phyloP scores from a whole-genome alignment of 2,329 filamentous ascomycete species.

The Fusarium clavum region DNA sequence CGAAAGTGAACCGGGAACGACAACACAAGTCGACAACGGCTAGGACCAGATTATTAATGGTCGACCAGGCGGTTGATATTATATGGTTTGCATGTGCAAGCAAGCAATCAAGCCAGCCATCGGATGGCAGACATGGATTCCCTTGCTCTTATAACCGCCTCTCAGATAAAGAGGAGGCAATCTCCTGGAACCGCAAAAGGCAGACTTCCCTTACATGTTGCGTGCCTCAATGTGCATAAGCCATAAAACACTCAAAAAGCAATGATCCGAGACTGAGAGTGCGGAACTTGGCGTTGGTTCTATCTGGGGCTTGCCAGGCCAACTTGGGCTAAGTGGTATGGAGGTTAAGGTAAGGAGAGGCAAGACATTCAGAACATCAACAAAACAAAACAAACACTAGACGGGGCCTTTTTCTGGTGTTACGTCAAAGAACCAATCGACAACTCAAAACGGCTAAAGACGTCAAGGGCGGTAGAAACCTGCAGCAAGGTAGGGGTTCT shows the following conservation, averaged over 20 bases:
- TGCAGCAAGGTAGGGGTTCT: conserved; percentile 34
- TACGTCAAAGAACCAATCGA: conserved; percentile 26
- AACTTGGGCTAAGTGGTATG: conserved; percentile 43
- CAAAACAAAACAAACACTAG: conserved; percentile 31
- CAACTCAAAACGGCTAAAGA: conserved; percentile 21
- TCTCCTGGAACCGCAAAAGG: conserved; percentile 18
- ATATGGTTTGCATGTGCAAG: conserved; percentile 19
- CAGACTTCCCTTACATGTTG: conserved; percentile 35
- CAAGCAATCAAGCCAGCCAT: conserved; percentile 24
- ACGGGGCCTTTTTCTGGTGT: conserved; percentile 6
- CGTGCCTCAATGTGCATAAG: conserved; percentile 27
- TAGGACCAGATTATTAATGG: conserved; percentile 4
- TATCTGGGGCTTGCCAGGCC: conserved; percentile 35
- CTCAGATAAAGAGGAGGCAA: conserved; percentile 8
- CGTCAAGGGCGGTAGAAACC: conserved; percentile 43
- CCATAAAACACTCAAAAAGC: conserved; percentile 29
- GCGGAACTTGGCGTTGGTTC: conserved; percentile 29
- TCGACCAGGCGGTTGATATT: not conserved
- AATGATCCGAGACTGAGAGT: conserved; percentile 29
- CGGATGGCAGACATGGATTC: conserved; percentile 19
- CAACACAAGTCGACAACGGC: conserved; percentile 14
- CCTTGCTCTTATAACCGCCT: conserved; percentile 35
- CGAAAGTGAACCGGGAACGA: conserved; percentile 4
- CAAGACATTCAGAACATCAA: conserved; percentile 40
- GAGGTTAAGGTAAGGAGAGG: conserved; percentile 44